Evolutionary conservation across 1,284 basidiomycete genomes (phyloP).

Genomic region (Cutaneotrichosporon daszewskae): DNA sequence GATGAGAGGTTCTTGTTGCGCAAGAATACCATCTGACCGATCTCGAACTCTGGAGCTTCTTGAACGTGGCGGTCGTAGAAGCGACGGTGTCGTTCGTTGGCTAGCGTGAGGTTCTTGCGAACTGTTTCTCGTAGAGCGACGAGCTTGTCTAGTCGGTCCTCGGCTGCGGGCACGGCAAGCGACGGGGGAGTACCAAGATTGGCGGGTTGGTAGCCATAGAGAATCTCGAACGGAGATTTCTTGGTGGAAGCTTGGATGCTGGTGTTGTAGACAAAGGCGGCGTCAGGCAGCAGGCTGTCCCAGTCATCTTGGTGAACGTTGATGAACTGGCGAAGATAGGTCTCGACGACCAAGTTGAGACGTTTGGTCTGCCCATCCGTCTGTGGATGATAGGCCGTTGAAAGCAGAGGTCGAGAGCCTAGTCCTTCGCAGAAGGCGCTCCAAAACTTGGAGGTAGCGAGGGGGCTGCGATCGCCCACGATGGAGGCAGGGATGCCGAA

Average conservation of each 20-base stretch:
- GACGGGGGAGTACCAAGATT: background rate
- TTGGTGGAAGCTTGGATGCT: slow-evolving; percentile 39
- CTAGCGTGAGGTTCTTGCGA: background rate
- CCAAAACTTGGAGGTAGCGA: slow-evolving; percentile 14
- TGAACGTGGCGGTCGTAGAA: background rate
- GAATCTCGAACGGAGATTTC: slow-evolving; percentile 49
- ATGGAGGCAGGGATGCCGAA: background rate
- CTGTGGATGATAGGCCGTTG: slow-evolving; percentile 29
- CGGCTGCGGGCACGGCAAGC: background rate
- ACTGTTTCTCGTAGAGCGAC: background rate
- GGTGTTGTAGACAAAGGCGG: slow-evolving; percentile 53
- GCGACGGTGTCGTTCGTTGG: background rate
- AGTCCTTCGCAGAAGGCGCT: background rate
- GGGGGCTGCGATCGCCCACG: background rate
- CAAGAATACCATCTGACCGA: slow-evolving; percentile 47
- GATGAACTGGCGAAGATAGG: slow-evolving; percentile 24
- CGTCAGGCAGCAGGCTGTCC: slow-evolving; percentile 16
- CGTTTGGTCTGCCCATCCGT: slow-evolving; percentile 28
- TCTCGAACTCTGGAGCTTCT: background rate
- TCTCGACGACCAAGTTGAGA: slow-evolving; percentile 24
- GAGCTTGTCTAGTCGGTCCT: too few species aligned
- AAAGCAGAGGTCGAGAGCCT: background rate
- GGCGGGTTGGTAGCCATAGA: slow-evolving; percentile 41
- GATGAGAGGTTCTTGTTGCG: slow-evolving; percentile 44
- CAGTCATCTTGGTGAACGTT: slow-evolving; percentile 51